Evolutionary conservation across 768 basidiomycete genomes (phyloP).

Genomic region (Lactifluus hygrophoroides): DNA sequence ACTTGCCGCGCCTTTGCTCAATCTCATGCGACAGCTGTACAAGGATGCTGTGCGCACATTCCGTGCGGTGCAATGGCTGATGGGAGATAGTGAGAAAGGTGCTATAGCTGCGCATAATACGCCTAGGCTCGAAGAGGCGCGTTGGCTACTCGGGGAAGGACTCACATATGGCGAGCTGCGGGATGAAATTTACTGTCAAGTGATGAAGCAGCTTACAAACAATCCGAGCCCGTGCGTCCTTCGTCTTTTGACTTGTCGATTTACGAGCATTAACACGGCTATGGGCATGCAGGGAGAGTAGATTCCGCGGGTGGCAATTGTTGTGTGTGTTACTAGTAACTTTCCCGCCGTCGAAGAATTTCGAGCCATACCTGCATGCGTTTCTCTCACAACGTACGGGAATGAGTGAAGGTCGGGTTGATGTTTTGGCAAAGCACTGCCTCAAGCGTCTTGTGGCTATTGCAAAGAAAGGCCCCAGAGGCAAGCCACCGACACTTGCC

Average conservation of each 20-base stretch:
- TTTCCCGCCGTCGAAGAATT: conserved; percentile 90
- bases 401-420: conserved; percentile 67
- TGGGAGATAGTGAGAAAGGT: conserved; percentile 86
- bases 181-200: conserved; percentile 90
- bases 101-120: conserved; percentile 39
- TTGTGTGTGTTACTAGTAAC: conserved; percentile 85
- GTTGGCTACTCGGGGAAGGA: conserved; percentile 78
- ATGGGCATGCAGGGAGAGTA: conserved; percentile 58
- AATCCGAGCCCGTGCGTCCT: conserved; percentile 69
- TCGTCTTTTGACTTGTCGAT: background rate
- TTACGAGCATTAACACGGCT: background rate
- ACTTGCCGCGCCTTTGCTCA: conserved; percentile 65
- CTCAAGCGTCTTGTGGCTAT: conserved; percentile 67
- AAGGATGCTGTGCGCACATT: conserved; percentile 80
- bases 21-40: conserved; percentile 52
- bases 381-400: conserved; percentile 67
- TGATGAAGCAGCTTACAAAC: conserved; percentile 82
- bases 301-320: conserved; percentile 90
- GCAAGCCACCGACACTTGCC: conserved; percentile 68
- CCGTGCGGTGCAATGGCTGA: conserved; percentile 84
- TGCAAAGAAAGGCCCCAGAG: conserved; percentile 76
- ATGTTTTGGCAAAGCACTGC: conserved; percentile 88
- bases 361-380: conserved; percentile 73
- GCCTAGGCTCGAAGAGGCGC: conserved; percentile 66
- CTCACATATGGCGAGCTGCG: conserved; percentile 74